Percentiles rank a stretch among this genome's conserved stretches.
phyloP scores from a whole-genome alignment of 2,329 filamentous ascomycete species.

The Ceratocystis albifundus region DNA sequence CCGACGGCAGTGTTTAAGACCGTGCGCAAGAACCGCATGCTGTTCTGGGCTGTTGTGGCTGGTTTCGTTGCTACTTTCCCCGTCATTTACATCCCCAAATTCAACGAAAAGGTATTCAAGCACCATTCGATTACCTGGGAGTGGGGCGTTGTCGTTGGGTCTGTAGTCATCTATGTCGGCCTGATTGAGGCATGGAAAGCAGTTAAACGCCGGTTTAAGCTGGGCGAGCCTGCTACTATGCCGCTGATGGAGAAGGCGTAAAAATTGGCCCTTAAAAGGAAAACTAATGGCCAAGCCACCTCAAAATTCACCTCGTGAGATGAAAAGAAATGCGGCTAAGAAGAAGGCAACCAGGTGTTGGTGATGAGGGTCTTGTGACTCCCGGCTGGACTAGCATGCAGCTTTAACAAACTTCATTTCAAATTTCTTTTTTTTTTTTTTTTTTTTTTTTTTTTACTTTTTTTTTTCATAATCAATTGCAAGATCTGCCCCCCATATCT shows the following conservation, averaged over 20 bases:
- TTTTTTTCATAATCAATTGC: neutral
- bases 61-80: slow-evolving; percentile 51
- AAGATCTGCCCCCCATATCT: neutral
- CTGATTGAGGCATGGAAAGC: slow-evolving; percentile 61
- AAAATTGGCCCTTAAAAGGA: neutral
- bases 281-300: too few relatives aligned
- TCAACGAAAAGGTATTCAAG: slow-evolving; percentile 58
- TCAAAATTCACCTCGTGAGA: too few relatives aligned
- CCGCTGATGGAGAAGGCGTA: slow-evolving; percentile 16
- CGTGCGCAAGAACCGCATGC: slow-evolving; percentile 57
- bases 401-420: neutral
- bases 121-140: slow-evolving; percentile 59
- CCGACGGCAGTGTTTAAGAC: slow-evolving; percentile 44
- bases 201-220: slow-evolving; percentile 42
- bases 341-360: too few relatives aligned
- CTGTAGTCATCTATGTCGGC: slow-evolving; percentile 47
- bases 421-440: neutral
- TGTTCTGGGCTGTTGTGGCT: slow-evolving; percentile 51
- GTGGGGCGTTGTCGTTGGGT: slow-evolving; percentile 56
- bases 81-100: slow-evolving; percentile 54
- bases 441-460: neutral
- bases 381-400: too few relatives aligned
- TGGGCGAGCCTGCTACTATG: slow-evolving; percentile 26
- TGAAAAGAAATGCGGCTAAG: too few relatives aligned
- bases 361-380: neutral